These are phyloP conservation scores for Candida silvatica DNA, from an alignment of 805 yeast genomes.

Conservation along the genomic window DNA sequence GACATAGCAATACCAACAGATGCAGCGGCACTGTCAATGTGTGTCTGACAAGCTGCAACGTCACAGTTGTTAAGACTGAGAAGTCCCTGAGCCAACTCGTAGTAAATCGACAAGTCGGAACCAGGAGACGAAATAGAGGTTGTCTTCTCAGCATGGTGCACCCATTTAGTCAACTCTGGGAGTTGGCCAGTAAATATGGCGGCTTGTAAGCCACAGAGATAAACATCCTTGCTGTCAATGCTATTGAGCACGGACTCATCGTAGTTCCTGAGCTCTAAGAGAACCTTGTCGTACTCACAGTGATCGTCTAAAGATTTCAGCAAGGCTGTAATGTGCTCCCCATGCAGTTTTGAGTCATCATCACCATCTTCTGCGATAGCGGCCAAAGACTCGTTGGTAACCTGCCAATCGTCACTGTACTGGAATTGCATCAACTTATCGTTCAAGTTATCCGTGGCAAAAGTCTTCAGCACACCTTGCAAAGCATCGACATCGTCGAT, in stretches of 20 bases:
- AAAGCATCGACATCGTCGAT: slow-evolving; percentile 86
- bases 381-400: slow-evolving; percentile 79
- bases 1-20: slow-evolving; percentile 56
- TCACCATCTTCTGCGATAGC: slow-evolving; percentile 43
- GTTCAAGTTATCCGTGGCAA: slow-evolving; percentile 59
- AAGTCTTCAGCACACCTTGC: slow-evolving; percentile 72
- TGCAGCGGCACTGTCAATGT: slow-evolving; percentile 42
- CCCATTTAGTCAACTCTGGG: slow-evolving; percentile 48
- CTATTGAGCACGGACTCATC: slow-evolving; percentile 9
- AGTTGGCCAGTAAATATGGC: slow-evolving; percentile 58
- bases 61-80: slow-evolving; percentile 31
- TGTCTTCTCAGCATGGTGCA: slow-evolving; percentile 34
- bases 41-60: slow-evolving; percentile 24
- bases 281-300: slow-evolving; percentile 62
- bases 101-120: slow-evolving; percentile 44
- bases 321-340: slow-evolving; percentile 36
- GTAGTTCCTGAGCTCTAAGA: slow-evolving; percentile 37
- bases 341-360: slow-evolving; percentile 9
- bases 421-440: slow-evolving; percentile 77
- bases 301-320: slow-evolving; percentile 68
- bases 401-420: slow-evolving; percentile 77
- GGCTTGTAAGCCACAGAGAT: slow-evolving; percentile 65
- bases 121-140: slow-evolving; percentile 32
- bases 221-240: slow-evolving; percentile 44
- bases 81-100: slow-evolving; percentile 60